Conservation (phyloP, 352 stramenopile genomes). For the Pythium brassicae region DNA sequence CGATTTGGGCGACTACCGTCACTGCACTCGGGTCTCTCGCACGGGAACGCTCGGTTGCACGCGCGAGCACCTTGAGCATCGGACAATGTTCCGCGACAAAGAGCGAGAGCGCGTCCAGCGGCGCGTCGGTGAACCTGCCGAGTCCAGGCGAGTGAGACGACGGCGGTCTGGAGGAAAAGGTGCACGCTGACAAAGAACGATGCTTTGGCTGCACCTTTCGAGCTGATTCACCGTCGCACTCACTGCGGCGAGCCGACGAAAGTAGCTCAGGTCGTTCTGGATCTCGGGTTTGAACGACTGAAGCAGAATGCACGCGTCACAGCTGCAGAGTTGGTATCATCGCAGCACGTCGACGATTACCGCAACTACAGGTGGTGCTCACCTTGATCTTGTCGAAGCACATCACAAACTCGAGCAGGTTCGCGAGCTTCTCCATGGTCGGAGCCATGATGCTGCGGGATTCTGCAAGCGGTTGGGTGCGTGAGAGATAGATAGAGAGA, state of each 20-base stretch:
- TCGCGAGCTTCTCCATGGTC: constrained; percentile 48
- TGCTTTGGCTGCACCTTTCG: constrained; percentile 24
- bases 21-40: constrained; percentile 31
- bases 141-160: too few species aligned
- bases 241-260: constrained; percentile 40
- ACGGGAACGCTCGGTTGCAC: constrained; percentile 32
- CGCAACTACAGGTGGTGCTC: not conserved
- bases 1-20: constrained; percentile 31
- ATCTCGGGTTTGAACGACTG: constrained; percentile 40
- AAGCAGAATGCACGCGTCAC: not conserved
- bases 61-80: constrained; percentile 51
- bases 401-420: constrained; percentile 48
- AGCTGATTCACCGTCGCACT: constrained; percentile 38
- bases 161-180: too few species aligned
- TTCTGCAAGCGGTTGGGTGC: not conserved
- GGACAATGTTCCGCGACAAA: constrained; percentile 57
- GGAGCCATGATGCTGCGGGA: constrained; percentile 29
- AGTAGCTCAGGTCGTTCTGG: constrained; percentile 66
- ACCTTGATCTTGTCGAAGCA: constrained; percentile 53
- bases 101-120: constrained; percentile 52
- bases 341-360: not conserved
- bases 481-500: not conserved
- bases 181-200: too few species aligned
- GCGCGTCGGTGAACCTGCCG: constrained; percentile 29
- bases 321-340: not conserved